Conservation (phyloP, 2,329 filamentous ascomycete species). For the Zymoseptoria ardabiliae region DNA sequence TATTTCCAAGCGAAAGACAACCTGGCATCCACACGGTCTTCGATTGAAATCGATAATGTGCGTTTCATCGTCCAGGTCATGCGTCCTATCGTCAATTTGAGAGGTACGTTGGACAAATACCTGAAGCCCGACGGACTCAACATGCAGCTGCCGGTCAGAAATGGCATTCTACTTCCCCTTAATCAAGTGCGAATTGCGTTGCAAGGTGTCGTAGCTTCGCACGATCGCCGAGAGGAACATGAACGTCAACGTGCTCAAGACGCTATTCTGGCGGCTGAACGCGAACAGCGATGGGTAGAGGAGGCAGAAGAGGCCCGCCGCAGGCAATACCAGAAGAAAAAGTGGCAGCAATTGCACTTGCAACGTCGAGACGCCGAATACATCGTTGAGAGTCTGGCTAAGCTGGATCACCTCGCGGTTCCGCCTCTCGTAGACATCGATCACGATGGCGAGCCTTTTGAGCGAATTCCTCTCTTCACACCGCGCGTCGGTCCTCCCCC, state of each 20-base stretch:
- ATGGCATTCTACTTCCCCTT: slow-evolving; percentile 12
- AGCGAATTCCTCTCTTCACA: slow-evolving; percentile 32
- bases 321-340: neutral
- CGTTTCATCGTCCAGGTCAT: slow-evolving; percentile 12
- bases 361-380: slow-evolving; percentile 16
- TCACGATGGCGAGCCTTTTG: slow-evolving; percentile 34
- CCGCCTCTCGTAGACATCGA: slow-evolving; percentile 25
- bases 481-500: slow-evolving; percentile 24
- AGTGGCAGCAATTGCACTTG: slow-evolving; percentile 21
- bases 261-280: neutral
- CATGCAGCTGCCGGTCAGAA: slow-evolving; percentile 16
- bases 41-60: slow-evolving; percentile 15
- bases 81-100: slow-evolving; percentile 13
- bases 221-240: neutral
- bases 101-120: slow-evolving; percentile 8
- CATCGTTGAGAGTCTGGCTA: slow-evolving; percentile 7
- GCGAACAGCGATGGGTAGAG: neutral
- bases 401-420: slow-evolving; percentile 17
- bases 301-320: slow-evolving; percentile 3
- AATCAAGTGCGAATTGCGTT: slow-evolving; percentile 11
- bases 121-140: slow-evolving; percentile 5
- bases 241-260: neutral
- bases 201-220: slow-evolving; percentile 2
- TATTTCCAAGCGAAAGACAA: slow-evolving; percentile 15
- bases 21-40: neutral